Evolutionary conservation across 805 yeast species (phyloP).

Genomic region (Zygoascus biomembranicola): DNA sequence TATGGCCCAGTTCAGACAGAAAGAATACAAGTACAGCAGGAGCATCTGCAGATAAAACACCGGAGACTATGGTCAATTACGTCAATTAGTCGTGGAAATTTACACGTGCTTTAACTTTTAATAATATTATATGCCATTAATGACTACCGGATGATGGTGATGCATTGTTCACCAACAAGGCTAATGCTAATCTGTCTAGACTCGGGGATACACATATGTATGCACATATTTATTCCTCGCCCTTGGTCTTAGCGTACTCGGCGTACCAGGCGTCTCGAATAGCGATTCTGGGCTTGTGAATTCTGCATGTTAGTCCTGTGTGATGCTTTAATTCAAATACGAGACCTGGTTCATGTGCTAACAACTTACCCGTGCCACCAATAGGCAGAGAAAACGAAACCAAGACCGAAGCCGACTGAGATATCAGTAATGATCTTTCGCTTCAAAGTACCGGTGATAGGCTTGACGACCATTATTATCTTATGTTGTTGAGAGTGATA

Average conservation of each 20-base stretch:
- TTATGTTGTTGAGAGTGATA: background rate
- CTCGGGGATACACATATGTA: background rate
- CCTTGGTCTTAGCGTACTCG: slow-evolving; percentile 66
- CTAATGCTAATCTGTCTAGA: background rate
- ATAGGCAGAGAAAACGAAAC: slow-evolving; percentile 54
- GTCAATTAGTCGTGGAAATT: background rate
- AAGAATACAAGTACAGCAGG: background rate
- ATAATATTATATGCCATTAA: too few relatives aligned
- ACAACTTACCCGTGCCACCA: slow-evolving; percentile 61
- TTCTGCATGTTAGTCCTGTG: slow-evolving; percentile 20
- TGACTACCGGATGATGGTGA: too few relatives aligned
- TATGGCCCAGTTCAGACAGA: too few relatives aligned
- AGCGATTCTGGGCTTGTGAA: slow-evolving; percentile 65
- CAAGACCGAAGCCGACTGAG: slow-evolving; percentile 45
- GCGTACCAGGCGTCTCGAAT: slow-evolving; percentile 82
- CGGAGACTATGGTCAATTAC: too few relatives aligned
- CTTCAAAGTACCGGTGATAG: slow-evolving; percentile 76
- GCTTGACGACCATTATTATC: slow-evolving; percentile 34
- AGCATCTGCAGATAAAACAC: too few relatives aligned
- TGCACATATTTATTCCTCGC: slow-evolving; percentile 17
- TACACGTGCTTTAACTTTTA: too few relatives aligned
- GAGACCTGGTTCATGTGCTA: too few relatives aligned
- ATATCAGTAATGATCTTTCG: slow-evolving; percentile 77
- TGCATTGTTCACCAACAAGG: background rate
- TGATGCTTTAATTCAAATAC: background rate